Evolutionary conservation across 768 basidiomycete genomes (phyloP).

Genomic region (Lenzites betulinus): DNA sequence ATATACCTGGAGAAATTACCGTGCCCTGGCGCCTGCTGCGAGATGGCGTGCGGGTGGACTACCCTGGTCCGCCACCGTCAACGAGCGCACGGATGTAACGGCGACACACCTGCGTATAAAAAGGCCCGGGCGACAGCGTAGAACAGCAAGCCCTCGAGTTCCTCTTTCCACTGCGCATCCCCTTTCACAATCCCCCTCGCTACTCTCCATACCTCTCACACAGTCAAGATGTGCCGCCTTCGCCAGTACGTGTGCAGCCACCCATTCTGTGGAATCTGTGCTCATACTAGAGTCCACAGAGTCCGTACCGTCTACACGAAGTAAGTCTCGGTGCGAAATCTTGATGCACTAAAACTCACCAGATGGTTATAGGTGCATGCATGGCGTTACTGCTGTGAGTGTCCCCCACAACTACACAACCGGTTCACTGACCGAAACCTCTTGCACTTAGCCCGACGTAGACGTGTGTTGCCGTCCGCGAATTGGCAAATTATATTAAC

Average conservation of each 20-base stretch:
- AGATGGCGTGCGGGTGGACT: neutral
- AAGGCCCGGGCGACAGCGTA: neutral
- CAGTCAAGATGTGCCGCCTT: conserved; percentile 48
- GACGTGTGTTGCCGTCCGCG: conserved; percentile 23
- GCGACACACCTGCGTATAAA: conserved; percentile 8
- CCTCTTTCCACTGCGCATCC: neutral
- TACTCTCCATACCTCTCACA: neutral
- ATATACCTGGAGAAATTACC: neutral
- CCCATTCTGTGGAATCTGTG: neutral
- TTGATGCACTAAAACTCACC: neutral
- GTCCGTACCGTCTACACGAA: conserved; percentile 48
- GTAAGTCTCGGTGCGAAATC: neutral
- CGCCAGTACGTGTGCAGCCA: conserved; percentile 48
- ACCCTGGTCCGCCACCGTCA: neutral
- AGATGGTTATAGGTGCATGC: conserved; percentile 42
- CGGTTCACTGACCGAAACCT: conserved; percentile 3
- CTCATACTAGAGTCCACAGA: conserved; percentile 26
- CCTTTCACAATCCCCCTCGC: neutral
- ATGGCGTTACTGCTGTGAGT: conserved; percentile 46
- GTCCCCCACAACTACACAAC: neutral
- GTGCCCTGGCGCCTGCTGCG: neutral
- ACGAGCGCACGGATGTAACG: neutral
- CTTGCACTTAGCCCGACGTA: conserved; percentile 39
- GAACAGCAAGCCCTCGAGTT: neutral
- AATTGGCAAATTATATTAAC: neutral